A percentile compares a stretch with the other conserved stretches of the same genome.
Evolutionary conservation across 106 monocot species (phyloP).

Genomic region (Acorus gramineus): DNA sequence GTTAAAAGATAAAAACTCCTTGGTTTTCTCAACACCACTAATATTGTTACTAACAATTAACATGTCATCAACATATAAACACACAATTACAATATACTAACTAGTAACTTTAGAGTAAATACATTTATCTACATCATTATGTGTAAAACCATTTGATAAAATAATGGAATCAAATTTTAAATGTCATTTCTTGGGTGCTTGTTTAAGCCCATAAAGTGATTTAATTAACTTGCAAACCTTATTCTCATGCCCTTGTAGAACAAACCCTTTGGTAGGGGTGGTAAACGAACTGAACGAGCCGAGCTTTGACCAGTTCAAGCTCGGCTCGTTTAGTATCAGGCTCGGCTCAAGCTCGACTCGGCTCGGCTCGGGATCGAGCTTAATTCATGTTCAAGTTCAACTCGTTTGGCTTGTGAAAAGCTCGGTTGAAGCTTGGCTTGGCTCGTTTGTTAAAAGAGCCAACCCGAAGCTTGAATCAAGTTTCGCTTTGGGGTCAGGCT

Average conservation of each 20-base stretch:
- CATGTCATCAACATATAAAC: conserved; percentile 5
- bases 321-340: too few relatives aligned
- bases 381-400: too few relatives aligned
- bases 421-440: too few relatives aligned
- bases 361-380: too few relatives aligned
- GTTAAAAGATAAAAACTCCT: background rate
- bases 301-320: too few relatives aligned
- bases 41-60: background rate
- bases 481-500: too few relatives aligned
- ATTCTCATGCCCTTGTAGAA: background rate
- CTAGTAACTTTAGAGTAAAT: too few relatives aligned
- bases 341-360: too few relatives aligned
- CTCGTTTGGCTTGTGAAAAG: too few relatives aligned
- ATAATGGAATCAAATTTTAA: background rate
- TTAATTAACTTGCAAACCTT: background rate
- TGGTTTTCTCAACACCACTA: background rate
- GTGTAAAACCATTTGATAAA: background rate
- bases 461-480: too few relatives aligned
- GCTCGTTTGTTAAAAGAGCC: too few relatives aligned
- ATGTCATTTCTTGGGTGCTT: background rate
- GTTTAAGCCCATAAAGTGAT: background rate
- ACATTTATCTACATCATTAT: background rate
- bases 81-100: background rate
- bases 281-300: too few relatives aligned
- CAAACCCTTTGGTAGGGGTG: background rate